Evolutionary conservation across 768 basidiomycete species (phyloP).

Genomic region (Termitomyces sp.): DNA sequence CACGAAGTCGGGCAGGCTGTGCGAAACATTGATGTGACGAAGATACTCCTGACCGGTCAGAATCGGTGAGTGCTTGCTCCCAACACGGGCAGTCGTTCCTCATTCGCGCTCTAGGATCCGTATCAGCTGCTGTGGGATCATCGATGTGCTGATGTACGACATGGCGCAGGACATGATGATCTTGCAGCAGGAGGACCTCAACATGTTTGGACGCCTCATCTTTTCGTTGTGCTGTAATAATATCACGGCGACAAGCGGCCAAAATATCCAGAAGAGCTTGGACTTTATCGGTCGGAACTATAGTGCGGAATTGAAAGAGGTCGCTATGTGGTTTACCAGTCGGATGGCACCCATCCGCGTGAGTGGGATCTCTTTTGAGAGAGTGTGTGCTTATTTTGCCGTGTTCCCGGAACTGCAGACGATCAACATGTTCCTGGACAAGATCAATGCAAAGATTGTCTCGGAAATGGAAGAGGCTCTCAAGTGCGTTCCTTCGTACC

Average conservation of each 20-base stretch:
- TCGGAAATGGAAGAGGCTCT: conserved; percentile 86
- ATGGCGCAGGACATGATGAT: conserved; percentile 50
- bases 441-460: conserved; percentile 64
- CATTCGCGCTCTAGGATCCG: conserved; percentile 50
- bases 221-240: conserved; percentile 75
- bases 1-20: conserved; percentile 81
- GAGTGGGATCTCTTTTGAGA: not conserved
- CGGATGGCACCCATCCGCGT: conserved; percentile 69
- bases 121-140: conserved; percentile 81
- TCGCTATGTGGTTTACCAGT: conserved; percentile 70
- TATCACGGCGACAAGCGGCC: conserved; percentile 48
- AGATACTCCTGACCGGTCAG: conserved; percentile 84
- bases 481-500: conserved; percentile 40
- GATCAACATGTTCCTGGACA: conserved; percentile 76
- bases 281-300: conserved; percentile 73
- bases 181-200: conserved; percentile 85
- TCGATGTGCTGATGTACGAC: conserved; percentile 82
- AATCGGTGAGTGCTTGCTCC: conserved; percentile 54
- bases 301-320: conserved; percentile 75
- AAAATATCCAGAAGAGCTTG: conserved; percentile 65
- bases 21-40: conserved; percentile 78
- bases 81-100: not conserved
- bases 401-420: conserved; percentile 33
- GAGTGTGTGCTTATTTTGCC: not conserved
- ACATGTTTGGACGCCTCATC: conserved; percentile 81